Evolutionary conservation across 768 basidiomycete genomes (phyloP), one percentile per base, ranked within the genome.

Genomic region (Serendipita indica): DNA sequence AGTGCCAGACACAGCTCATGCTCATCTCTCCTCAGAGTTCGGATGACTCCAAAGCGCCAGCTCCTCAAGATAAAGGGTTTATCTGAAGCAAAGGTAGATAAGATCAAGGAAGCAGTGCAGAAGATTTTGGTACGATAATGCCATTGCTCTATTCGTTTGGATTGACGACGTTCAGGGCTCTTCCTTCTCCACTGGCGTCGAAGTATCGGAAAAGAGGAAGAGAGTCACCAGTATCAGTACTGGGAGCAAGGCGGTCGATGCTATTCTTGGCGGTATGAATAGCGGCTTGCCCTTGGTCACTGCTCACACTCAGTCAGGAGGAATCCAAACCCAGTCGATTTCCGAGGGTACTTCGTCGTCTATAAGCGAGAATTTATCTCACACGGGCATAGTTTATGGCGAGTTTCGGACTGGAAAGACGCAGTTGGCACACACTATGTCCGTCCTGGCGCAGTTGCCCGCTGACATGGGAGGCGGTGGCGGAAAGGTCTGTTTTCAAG

Each of bases 381-480:
- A 13, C 41, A 20, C 52, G 22, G 10, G 2, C 32, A 28, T 60
- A 90, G 92, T 97, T 1, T 98, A 91, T 66, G 93, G 94, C 43
- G 93, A 98, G 70, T 97, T 87, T 70, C 80, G 93, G 32, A 97
- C 94, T 0, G 93, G 93, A 30, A 93, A 94, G 72, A 96, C 93
- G 3, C 94, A 98, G 67, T 75, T 94, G 54, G 90, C 89, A 25
- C 94, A 96, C 70, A 98, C 93, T 12, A 86, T 96, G 78, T 89
- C 88, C 65, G 89, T 98, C 4, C 74, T 92, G 3, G 71, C 89
- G 3, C 93, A 98, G 67, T 78, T 97, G 43, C 93, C 93, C 28
- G 74, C 80, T 2, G 91, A 94, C 54, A 77, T 92, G 65, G 92
- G 91, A 3, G 93, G 93, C 4, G 93, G 89, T 1, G 78, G 85